Base-by-base conservation (phyloP, 2,329 filamentous ascomycete genomes). In the Ophiostoma sp. region DNA sequence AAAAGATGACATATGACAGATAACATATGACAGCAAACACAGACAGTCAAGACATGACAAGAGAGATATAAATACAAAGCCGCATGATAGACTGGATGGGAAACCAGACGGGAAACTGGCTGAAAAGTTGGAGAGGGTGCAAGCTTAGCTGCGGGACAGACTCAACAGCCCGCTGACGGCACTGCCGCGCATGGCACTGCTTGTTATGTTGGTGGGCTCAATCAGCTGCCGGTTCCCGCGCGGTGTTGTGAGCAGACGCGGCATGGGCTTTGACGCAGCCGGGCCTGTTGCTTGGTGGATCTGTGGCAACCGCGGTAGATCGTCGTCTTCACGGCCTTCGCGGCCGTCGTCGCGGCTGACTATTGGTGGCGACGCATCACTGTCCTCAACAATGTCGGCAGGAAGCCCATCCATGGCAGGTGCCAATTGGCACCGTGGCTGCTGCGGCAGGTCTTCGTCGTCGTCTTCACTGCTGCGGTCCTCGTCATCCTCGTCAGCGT, bases 111-210 rank as follows among this genome's bases (percentile, higher is more conserved):
- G 4, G 15, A 41, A 39, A 41, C 15, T 31, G 27, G 48, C 17
- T 23, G 17, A 3, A 2, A 23, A 0, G 20, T 10, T 48, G 4
- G 10, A 11, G 52, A 13, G 52, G 8, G 8, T 13, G 52, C 52
- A 27, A 11, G 23, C 11, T 27, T 67, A 79, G 66, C 76, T 75
- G 70, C 78, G 76, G 31, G 80, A 78, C 67, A 78, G 71, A 52
- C 76, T 75, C 35, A 87, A 77, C 72, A 89, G 75, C 8, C 83
- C 85, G 74, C 82, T 83, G 15, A 82, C 85, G 10, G 85, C 85
- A 64, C 81, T 79, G 4, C 81, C 84, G 71, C 81, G 81, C 52
- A 83, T 78, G 23, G 80, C 81, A 75, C 80, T 84, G 72, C 80
- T 84, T 67, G 80, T 80, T 68, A 83, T 73, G 31, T 72, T 73